Evolutionary conservation across 164 flowering plant species (phyloP).

Genomic region (Vitis rupestris): DNA sequence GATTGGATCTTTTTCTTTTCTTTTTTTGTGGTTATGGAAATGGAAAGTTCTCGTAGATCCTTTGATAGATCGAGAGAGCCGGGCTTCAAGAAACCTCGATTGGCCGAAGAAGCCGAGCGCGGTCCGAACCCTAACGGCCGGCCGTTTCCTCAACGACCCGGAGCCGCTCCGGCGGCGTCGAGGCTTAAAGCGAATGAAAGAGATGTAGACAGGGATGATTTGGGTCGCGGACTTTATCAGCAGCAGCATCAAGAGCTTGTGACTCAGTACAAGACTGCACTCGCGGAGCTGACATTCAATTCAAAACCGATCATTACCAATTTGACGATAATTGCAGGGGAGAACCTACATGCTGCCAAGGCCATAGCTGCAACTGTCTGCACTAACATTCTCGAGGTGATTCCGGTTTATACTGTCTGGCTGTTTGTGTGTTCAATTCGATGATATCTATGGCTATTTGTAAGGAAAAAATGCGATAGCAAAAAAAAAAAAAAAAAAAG

Average conservation of each 20-base stretch:
- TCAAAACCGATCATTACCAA: constrained; percentile 96
- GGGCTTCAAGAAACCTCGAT: constrained; percentile 69
- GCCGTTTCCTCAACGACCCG: constrained; percentile 29
- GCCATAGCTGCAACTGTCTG: constrained; percentile 71
- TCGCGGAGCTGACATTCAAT: constrained; percentile 88
- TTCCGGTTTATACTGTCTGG: constrained; percentile 19
- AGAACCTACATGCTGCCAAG: constrained; percentile 81
- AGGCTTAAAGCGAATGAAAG: constrained; percentile 37
- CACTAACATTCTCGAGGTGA: constrained; percentile 91
- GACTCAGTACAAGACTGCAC: constrained; percentile 78
- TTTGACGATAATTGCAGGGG: constrained; percentile 94
- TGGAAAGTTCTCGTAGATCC: constrained; percentile 84
- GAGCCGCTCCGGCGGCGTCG: constrained; percentile 10
- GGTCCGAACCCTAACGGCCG: constrained; percentile 33
- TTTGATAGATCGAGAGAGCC: constrained; percentile 73
- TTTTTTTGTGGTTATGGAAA: constrained; percentile 38
- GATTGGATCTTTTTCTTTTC: constrained; percentile 2
- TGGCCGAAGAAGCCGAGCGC: constrained; percentile 38
- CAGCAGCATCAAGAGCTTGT: constrained; percentile 72
- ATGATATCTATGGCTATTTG: too few species aligned
- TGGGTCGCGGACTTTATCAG: constrained; percentile 29
- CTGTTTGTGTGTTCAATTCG: background rate
- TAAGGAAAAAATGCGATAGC: background rate
- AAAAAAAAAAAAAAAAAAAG: background rate
- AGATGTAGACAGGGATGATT: constrained; percentile 36